Conservation (phyloP, 768 basidiomycete genomes). For the Suillus variegatus region DNA sequence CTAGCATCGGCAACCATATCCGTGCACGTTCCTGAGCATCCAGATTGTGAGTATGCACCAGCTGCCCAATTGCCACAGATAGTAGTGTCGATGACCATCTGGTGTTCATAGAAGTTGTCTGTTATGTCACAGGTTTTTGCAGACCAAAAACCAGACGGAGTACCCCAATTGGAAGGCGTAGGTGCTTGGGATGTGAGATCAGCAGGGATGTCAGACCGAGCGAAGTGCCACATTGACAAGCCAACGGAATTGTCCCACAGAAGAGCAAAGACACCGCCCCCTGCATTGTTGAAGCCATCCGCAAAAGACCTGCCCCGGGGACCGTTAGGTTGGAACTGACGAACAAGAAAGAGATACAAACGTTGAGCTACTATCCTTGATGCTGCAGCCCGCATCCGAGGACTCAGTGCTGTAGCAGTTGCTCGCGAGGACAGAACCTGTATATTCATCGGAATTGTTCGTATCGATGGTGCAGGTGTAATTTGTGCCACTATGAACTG, state of each 20-base stretch:
- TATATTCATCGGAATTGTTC: constrained; percentile 14
- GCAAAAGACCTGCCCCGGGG: constrained; percentile 38
- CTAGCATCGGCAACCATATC: constrained; percentile 52
- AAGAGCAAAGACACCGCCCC: constrained; percentile 60
- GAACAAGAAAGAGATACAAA: neutral
- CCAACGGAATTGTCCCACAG: constrained; percentile 49
- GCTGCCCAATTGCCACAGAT: constrained; percentile 35
- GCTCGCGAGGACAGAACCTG: constrained; percentile 23
- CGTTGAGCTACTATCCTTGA: constrained; percentile 39
- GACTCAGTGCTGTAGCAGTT: constrained; percentile 42
- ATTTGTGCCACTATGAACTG: constrained; percentile 60
- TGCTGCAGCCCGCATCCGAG: constrained; percentile 52
- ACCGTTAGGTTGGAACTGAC: constrained; percentile 37
- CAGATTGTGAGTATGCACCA: constrained; percentile 25
- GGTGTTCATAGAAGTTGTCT: constrained; percentile 55
- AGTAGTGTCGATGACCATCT: constrained; percentile 43
- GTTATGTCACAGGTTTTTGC: constrained; percentile 48
- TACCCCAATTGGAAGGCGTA: constrained; percentile 52
- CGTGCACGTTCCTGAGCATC: constrained; percentile 45
- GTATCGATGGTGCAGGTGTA: constrained; percentile 34
- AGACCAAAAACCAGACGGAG: constrained; percentile 53
- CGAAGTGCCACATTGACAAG: constrained; percentile 59
- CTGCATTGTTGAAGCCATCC: constrained; percentile 31
- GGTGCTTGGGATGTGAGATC: constrained; percentile 50
- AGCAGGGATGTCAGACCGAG: constrained; percentile 48